Conservation (phyloP, 345 rosid species). For the Populus tremula region DNA sequence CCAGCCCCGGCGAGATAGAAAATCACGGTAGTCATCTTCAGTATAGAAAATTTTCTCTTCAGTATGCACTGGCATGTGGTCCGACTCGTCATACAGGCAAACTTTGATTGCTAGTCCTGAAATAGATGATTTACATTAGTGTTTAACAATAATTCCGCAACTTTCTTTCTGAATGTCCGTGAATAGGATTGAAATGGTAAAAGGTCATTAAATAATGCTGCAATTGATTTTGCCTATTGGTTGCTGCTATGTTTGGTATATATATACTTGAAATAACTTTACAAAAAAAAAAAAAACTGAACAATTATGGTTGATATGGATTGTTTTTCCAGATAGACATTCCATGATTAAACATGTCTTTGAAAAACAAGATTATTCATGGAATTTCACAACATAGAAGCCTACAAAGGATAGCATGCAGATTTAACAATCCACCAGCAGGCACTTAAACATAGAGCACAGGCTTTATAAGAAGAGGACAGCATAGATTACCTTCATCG, state of each 20-base stretch:
- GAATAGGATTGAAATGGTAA: neutral
- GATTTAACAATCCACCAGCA: neutral
- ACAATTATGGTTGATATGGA: neutral
- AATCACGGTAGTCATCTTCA: constrained; percentile 85
- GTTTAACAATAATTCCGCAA: neutral
- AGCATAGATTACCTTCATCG: constrained; percentile 64
- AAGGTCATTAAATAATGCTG: neutral
- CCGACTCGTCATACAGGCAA: constrained; percentile 77
- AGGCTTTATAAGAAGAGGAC: neutral
- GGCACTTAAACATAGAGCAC: neutral
- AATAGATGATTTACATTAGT: neutral
- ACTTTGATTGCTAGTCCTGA: constrained; percentile 79
- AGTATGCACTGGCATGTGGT: constrained; percentile 74
- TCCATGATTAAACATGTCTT: neutral
- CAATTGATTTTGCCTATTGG: neutral
- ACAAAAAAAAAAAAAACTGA: neutral
- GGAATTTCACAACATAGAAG: neutral
- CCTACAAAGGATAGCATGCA: neutral
- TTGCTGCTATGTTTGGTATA: neutral
- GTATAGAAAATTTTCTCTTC: constrained; percentile 87
- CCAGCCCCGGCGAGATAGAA: constrained; percentile 69
- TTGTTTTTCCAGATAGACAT: neutral
- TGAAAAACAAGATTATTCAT: neutral
- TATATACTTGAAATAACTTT: neutral
- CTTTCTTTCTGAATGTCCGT: neutral